Evolutionary conservation across 164 flowering plant genomes (phyloP), one percentile per base, ranked within the genome.

Genomic region (Nelumbo lutea): DNA sequence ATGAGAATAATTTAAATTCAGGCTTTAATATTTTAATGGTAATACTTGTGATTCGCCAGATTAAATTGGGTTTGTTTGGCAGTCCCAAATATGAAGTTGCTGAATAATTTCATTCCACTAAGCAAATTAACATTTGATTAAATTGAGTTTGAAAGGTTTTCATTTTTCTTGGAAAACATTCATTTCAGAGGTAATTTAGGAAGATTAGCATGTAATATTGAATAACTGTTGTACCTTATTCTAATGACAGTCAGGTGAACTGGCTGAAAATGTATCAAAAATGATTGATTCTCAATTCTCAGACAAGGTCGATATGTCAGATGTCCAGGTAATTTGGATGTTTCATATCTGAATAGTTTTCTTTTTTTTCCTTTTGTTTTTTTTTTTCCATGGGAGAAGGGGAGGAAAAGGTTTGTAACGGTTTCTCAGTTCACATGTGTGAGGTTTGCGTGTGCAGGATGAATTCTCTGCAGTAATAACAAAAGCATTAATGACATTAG

Each of bases 381-480:
- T 62, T 62, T 46, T 52, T 58, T 27, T 14, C 27, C 27, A 27
- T 27, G 27, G 27, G 27, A 0, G 27, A 0, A 27, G 27, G 27
- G 0, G 27, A 27, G 27, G 27, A 27, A 27, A 27, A 27, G 27
- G 27, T 27, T 27, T 45, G 5, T n/a, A 5, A 42, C 45, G 43
- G 39, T 74, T 6, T 14, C 42, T 14, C 6, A 9, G 42, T 61
- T 44, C 57, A 45, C 70, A 63, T 39, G 39, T 10, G 40, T 42
- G 43, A 11, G 39, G 59, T 40, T 9, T 65, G 55, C 62, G 15
- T 74, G 9, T 83, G 77, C 91, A 95, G 99, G 99, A 92, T 80
- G 99, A 95, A 73, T 95, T 89, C 81, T 89, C 96, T 67, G 92
- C 90, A 39, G 96, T 92, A 5, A 90, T 95, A 55, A 90, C 97